A percentile compares a stretch with the other conserved stretches of the same genome.
Conservation (phyloP, 2,329 filamentous ascomycete species). For the Microcera coccophila region DNA sequence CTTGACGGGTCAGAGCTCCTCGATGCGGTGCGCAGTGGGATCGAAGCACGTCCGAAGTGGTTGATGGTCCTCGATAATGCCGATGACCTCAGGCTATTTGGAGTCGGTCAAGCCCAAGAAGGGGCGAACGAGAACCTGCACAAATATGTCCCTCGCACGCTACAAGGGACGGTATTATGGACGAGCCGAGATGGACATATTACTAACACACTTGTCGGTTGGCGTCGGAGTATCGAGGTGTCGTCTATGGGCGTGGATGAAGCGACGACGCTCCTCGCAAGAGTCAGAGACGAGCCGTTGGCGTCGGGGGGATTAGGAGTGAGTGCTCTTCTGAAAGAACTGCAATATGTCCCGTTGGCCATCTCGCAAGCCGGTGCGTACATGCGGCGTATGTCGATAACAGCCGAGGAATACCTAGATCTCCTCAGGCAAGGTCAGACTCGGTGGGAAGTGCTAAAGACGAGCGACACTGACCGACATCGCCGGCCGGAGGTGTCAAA, state of each 20-base stretch:
- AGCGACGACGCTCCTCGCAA: not conserved
- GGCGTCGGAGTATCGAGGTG: not conserved
- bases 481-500: not conserved
- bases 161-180: not conserved
- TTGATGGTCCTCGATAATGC: slow-evolving; percentile 3
- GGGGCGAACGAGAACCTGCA: not conserved
- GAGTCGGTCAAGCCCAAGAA: not conserved
- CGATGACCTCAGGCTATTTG: slow-evolving; percentile 2
- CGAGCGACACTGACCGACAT: not conserved
- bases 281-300: not conserved
- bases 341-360: not conserved
- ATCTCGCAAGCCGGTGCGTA: slow-evolving; percentile 1
- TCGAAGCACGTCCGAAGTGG: not conserved
- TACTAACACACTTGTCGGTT: not conserved
- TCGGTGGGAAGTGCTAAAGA: not conserved
- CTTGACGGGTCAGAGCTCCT: slow-evolving; percentile 20
- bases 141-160: not conserved
- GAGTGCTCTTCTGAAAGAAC: not conserved
- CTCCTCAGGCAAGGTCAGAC: not conserved
- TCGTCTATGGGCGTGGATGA: not conserved
- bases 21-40: not conserved
- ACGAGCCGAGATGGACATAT: not conserved
- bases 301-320: not conserved
- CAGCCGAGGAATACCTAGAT: not conserved
- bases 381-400: not conserved